Conservation (phyloP, 164 flowering plant genomes). For the Nelumbo lutea region DNA sequence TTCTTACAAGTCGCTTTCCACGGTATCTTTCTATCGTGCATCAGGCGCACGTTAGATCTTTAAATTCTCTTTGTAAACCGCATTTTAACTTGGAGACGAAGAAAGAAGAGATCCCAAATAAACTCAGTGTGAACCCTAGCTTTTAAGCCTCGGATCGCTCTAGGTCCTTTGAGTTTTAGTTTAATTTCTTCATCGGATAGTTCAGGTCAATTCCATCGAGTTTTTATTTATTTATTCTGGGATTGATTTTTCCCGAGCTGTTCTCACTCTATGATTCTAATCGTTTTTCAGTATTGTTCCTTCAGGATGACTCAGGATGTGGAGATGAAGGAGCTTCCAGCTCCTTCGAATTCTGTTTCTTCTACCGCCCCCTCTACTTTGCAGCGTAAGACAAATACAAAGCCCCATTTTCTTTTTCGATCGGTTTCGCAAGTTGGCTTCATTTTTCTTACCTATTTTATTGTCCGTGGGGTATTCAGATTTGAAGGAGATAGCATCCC, state of each 20-base stretch:
- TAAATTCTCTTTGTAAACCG: no score
- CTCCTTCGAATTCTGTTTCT: constrained; percentile 36
- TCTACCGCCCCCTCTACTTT: constrained; percentile 35
- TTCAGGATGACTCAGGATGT: constrained; percentile 49
- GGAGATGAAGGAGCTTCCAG: constrained; percentile 48
- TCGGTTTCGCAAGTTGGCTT: background rate
- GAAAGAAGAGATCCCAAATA: no score
- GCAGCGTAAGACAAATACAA: constrained; percentile 31
- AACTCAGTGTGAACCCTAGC: background rate
- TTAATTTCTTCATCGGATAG: background rate
- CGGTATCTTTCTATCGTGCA: no score
- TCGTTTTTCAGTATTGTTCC: background rate
- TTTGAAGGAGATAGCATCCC: constrained; percentile 52
- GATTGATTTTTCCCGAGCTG: no score
- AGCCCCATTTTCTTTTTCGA: background rate
- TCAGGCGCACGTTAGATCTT: no score
- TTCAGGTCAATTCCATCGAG: background rate
- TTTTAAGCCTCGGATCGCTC: background rate
- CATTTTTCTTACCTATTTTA: background rate
- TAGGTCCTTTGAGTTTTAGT: background rate
- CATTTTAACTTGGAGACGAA: no score
- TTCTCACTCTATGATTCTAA: background rate
- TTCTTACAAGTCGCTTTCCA: no score
- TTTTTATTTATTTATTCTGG: background rate
- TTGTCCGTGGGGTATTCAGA: constrained; percentile 20